phyloP scores from a whole-genome alignment of 192 early-diverging fungal species.

The Rhizophagus prolifer region DNA sequence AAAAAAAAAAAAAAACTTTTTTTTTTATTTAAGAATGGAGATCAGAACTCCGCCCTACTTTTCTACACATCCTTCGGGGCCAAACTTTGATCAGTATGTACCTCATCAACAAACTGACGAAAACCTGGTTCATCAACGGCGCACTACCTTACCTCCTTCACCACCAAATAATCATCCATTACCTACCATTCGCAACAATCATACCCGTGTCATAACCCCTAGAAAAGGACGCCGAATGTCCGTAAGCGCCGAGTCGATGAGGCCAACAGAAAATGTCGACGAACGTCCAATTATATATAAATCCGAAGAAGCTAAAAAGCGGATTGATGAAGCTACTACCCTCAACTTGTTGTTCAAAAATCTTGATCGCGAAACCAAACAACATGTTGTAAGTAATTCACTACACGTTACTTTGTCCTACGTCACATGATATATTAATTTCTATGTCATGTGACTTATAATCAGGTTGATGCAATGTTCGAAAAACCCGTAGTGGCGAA shows the following conservation, averaged over 20 bases:
- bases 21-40: background rate
- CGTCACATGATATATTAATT: background rate
- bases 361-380: conserved; percentile 37
- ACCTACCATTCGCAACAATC: background rate
- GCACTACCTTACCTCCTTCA: background rate
- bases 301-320: conserved; percentile 17
- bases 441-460: background rate
- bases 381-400: conserved; percentile 36
- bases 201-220: background rate
- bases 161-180: background rate
- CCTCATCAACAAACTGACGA: background rate
- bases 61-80: background rate
- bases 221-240: conserved; percentile 36
- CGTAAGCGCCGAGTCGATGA: conserved; percentile 46
- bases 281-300: conserved; percentile 33
- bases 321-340: conserved; percentile 31
- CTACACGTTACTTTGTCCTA: background rate
- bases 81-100: conserved; percentile 1
- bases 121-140: background rate
- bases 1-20: background rate
- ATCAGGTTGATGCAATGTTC: conserved; percentile 36
- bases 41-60: conserved; percentile 7
- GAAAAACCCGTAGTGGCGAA: conserved; percentile 32
- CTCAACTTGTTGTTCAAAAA: conserved; percentile 40
- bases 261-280: conserved; percentile 17